Evolutionary conservation across 257 asterid species (phyloP).

Genomic region (Salvia miltiorrhiza): DNA sequence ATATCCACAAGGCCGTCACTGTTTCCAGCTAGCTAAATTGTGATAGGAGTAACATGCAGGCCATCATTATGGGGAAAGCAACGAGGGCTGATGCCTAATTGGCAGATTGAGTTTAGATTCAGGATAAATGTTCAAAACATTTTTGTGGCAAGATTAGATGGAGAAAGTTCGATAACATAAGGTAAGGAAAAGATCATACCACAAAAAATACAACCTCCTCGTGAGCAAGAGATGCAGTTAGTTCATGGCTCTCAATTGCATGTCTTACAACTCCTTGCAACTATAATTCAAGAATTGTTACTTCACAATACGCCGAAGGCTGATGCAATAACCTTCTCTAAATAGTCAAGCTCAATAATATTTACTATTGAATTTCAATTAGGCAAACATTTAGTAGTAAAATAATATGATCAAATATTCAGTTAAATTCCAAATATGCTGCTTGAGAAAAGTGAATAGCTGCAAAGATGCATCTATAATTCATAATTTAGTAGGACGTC

Average conservation of each 20-base stretch:
- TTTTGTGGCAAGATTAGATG: background rate
- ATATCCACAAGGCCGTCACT: conserved; percentile 1
- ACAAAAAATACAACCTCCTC: conserved; percentile 71
- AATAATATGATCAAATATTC: background rate
- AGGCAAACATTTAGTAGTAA: background rate
- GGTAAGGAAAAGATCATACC: conserved; percentile 37
- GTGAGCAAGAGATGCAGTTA: conserved; percentile 61
- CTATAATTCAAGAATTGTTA: conserved; percentile 30
- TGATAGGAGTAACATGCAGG: conserved; percentile 46
- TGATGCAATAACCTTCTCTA: background rate
- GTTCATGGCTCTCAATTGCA: conserved; percentile 46
- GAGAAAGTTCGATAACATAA: background rate
- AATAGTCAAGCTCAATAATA: background rate
- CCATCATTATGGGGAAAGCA: conserved; percentile 56
- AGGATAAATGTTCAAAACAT: background rate
- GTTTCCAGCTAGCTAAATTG: conserved; percentile 40
- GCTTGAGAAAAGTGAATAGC: background rate
- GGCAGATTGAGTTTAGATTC: conserved; percentile 18
- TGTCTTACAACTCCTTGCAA: conserved; percentile 61
- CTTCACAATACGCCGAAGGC: background rate
- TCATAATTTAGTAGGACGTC: background rate
- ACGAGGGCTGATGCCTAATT: conserved; percentile 68
- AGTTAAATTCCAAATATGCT: background rate
- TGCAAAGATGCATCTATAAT: conserved; percentile 3
- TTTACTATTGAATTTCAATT: background rate